A percentile compares a stretch with the other conserved stretches of the same genome.
Conservation (phyloP, 1,284 basidiomycete genomes). For the Pholiota adiposa region DNA sequence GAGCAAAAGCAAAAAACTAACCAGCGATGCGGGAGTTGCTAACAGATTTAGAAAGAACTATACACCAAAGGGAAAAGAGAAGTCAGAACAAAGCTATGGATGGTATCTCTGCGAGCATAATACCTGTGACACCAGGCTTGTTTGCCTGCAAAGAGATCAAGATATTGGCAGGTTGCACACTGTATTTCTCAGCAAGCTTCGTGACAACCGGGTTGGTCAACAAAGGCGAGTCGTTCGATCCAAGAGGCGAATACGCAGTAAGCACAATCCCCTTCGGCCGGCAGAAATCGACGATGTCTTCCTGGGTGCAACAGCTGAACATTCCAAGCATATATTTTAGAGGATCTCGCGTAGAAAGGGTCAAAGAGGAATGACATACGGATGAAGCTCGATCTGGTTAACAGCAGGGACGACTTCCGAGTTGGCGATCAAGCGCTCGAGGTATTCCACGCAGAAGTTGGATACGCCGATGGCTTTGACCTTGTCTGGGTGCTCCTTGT, state of each 20-base stretch:
- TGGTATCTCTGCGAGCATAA: slow-evolving; percentile 16
- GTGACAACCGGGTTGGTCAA: slow-evolving; percentile 59
- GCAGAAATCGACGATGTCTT: slow-evolving; percentile 67
- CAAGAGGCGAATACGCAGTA: slow-evolving; percentile 80
- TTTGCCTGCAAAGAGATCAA: slow-evolving; percentile 72
- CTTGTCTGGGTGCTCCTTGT: slow-evolving; percentile 67
- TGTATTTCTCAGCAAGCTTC: slow-evolving; percentile 58
- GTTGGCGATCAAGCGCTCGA: slow-evolving; percentile 60
- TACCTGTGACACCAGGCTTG: slow-evolving; percentile 56
- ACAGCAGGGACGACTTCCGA: slow-evolving; percentile 76
- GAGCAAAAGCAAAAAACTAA: slow-evolving; percentile 30
- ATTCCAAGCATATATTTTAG: not conserved
- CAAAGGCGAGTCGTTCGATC: slow-evolving; percentile 77
- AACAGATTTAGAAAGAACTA: slow-evolving; percentile 69
- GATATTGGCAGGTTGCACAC: slow-evolving; percentile 58
- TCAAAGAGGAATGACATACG: slow-evolving; percentile 40
- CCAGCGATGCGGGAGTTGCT: slow-evolving; percentile 59
- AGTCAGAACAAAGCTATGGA: not conserved
- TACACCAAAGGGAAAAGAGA: not conserved
- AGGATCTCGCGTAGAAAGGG: slow-evolving; percentile 11
- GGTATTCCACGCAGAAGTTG: slow-evolving; percentile 67
- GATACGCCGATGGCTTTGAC: slow-evolving; percentile 78
- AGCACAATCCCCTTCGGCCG: slow-evolving; percentile 63
- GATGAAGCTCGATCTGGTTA: slow-evolving; percentile 83
- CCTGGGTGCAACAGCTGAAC: slow-evolving; percentile 61